Evolutionary conservation across 352 stramenopile species (phyloP), one percentile per base, ranked within the genome.

Genomic region (Pythium scleroteichum): DNA sequence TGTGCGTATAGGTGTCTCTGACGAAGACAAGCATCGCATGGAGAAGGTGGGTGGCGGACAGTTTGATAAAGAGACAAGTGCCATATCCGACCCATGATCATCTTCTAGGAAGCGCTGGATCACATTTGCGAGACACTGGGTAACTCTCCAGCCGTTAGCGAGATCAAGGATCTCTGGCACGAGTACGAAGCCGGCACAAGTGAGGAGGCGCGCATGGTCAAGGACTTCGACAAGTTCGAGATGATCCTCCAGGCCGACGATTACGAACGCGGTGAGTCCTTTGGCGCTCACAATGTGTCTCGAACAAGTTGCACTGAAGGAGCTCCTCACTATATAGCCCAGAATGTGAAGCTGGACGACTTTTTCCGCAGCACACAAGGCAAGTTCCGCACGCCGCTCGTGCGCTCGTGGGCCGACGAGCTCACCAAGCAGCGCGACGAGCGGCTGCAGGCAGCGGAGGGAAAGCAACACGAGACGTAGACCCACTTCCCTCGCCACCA

Each of bases 171-270:
- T 61, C 75, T 96, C 9, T 97, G 87, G 87, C 71, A 75, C 27
- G 90, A 97, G 51, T 97, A 97, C 71, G 90, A 97, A 68, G 72
- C 87, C 32, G 85, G 87, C 27, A 65, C 55, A 19, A 90, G 82
- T 0, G 73, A 90, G 46, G 90, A 97, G 63, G 87, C 93, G 17
- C 85, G 87, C 59, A 81, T 97, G 33, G 87, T 98, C 57, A 97
- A 97, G 76, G 93, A 98, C 68, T 95, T 98, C 72, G 93, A 98
- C 69, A 97, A 97, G 70, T 94, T 98, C 55, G 93, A 98, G 70
- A 98, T 98, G 91, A 97, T 97, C 44, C 67, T 98, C 49, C 93
- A 98, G 65, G 93, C 93, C 10, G 77, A 97, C 50, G 88, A 97
- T 48, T 98, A 98, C 68, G 93, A 98, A 56, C 72, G 72, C 32